A percentile compares a stretch with the other conserved stretches of the same genome.
phyloP scores from a whole-genome alignment of 2,329 filamentous ascomycete genomes.

The Arthrobotrys conoides region DNA sequence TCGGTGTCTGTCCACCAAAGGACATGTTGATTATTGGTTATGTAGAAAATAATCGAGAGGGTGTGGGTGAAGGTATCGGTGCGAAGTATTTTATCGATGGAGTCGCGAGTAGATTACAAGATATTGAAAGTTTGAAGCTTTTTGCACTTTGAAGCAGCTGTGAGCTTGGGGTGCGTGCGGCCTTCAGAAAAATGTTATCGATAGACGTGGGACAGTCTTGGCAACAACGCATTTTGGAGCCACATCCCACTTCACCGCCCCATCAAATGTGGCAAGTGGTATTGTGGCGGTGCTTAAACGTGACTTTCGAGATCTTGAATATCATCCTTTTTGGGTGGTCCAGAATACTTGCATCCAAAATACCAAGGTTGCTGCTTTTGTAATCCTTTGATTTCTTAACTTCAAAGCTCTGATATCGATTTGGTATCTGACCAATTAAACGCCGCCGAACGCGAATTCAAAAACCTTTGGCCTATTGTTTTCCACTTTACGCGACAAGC shows the following conservation, averaged over 20 bases:
- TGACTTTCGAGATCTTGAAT: conserved; percentile 3
- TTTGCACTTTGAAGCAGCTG: conserved; percentile 55
- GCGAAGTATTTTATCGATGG: neutral
- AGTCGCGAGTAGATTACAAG: neutral
- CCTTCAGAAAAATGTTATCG: conserved; percentile 61
- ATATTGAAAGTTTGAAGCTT: conserved; percentile 41
- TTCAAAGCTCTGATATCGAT: neutral
- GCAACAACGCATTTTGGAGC: conserved; percentile 47
- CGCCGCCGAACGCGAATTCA: conserved; percentile 28
- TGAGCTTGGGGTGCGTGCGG: conserved; percentile 34
- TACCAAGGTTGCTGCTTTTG: neutral
- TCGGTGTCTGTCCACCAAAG: conserved; percentile 96
- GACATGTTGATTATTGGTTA: conserved; percentile 75
- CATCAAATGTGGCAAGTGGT: conserved; percentile 4
- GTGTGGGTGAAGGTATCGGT: conserved; percentile 6
- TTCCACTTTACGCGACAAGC: conserved; percentile 66
- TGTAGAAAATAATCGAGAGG: neutral
- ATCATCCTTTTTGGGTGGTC: neutral
- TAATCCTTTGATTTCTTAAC: neutral
- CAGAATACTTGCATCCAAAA: neutral
- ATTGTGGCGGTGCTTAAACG: conserved; percentile 19
- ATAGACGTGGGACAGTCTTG: conserved; percentile 53
- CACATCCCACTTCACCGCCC: conserved; percentile 55
- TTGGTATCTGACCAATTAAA: conserved; percentile 6
- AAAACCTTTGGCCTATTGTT: conserved; percentile 36